Evolutionary conservation across 2,329 filamentous ascomycete genomes (phyloP).

Genomic region (Sphaerulina populicola): DNA sequence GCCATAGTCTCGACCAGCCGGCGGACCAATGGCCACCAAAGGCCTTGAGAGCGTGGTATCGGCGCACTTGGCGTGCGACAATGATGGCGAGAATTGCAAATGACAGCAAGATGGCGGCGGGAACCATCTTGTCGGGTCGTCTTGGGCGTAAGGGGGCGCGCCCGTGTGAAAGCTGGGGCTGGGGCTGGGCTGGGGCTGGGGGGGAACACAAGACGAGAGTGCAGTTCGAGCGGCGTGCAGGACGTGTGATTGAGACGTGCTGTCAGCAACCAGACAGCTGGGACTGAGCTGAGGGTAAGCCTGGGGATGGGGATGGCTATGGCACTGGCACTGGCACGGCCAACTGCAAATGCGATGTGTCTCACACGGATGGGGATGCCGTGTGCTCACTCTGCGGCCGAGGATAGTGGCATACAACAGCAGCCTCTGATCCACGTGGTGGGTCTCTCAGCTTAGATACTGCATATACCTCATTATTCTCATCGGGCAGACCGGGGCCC

Average conservation of each 20-base stretch:
- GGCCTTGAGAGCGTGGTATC: constrained; percentile 29
- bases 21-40: constrained; percentile 35
- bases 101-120: constrained; percentile 19
- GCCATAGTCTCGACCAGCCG: constrained; percentile 35
- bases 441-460: background rate
- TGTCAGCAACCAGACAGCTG: constrained; percentile 14
- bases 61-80: constrained; percentile 25
- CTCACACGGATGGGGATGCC: background rate
- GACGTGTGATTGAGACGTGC: constrained; percentile 6
- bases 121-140: constrained; percentile 20
- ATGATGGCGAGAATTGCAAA: constrained; percentile 23
- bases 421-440: background rate
- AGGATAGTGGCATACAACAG: background rate
- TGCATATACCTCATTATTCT: background rate
- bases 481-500: no score
- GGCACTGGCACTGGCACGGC: constrained; percentile 12
- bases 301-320: constrained; percentile 11
- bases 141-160: constrained; percentile 9
- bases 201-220: background rate
- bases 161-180: background rate
- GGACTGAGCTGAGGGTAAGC: constrained; percentile 7
- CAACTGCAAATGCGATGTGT: constrained; percentile 10
- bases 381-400: background rate
- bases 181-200: background rate
- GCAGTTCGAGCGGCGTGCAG: constrained; percentile 23